Base-by-base conservation (phyloP, 2,329 filamentous ascomycete species). In the Fusarium brachygibbosum region DNA sequence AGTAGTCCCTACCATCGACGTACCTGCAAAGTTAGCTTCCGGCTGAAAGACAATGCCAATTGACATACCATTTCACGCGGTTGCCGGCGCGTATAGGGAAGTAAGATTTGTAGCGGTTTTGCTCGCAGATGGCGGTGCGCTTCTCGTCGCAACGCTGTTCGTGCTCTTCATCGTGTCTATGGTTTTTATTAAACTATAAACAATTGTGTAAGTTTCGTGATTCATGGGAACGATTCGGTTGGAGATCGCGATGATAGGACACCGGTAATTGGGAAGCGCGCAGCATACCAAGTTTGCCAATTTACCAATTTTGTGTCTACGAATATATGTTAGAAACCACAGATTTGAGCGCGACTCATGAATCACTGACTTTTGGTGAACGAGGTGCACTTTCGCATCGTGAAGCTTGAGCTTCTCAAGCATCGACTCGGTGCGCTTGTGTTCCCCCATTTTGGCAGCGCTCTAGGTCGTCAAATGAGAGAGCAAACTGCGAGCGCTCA, bases 1-100 rank as follows among this genome's bases (percentile, higher is more conserved):
- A 97, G 80, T 99, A 99, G 81, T 98, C 92, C 65, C 94, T 86
- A 5, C 94, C 96, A 77, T 98, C 96, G 13, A 98, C 93, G 5
- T 50, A 50, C 46, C 46, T 50, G 6, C 3, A 4, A 37, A 28
- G 23, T 50, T 16, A 50, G 23, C 12, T 50, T 37, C 4, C 14
- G 5, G 21, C 4, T n/a, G 12, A 28, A 6, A 14, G 11, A 28
- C 14, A 16, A 50, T 17, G 9, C 8, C 21, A 50, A 50, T 37
- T 19, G 23, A 37, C 48, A 80, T 98, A 98, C 94, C 95, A 99
- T 82, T 98, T 98, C 77, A 96, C 85, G 60, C 92, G 85, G 79
- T 98, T 98, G 29, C 90, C 91, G 13, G 95, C 90, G 42, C 91
- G 89, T 77, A 95, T 91, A 0, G 95, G 95, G 37, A 97, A 97